phyloP scores from a whole-genome alignment of 306 rosid species.

The Citrullus amarus region DNA sequence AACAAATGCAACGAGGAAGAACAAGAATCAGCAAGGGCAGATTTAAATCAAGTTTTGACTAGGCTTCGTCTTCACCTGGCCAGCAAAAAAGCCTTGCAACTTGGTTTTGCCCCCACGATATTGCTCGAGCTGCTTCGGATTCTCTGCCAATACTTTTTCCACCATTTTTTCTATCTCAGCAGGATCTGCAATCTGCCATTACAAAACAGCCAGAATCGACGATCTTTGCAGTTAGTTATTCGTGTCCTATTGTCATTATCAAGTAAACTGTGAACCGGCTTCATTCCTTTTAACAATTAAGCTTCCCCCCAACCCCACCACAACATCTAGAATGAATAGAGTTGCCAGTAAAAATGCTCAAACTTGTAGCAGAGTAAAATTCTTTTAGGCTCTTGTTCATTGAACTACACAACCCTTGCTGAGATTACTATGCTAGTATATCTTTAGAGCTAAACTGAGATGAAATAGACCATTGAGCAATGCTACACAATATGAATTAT shows the following conservation, averaged over 20 bases:
- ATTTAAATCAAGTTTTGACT: background rate
- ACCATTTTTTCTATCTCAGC: constrained; percentile 75
- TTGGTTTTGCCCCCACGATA: constrained; percentile 78
- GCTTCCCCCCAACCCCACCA: background rate
- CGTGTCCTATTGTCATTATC: background rate
- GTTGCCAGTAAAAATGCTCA: background rate
- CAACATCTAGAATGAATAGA: background rate
- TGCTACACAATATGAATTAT: background rate
- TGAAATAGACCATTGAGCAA: background rate
- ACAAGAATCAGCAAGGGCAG: background rate
- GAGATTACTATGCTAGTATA: background rate
- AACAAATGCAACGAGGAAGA: background rate
- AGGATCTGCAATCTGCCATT: constrained; percentile 68
- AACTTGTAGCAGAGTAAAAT: background rate
- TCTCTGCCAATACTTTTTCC: constrained; percentile 60
- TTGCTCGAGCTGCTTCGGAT: constrained; percentile 87
- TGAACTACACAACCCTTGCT: background rate
- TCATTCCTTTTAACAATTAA: background rate
- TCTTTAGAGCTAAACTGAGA: background rate
- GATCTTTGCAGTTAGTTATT: background rate
- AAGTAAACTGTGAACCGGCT: background rate
- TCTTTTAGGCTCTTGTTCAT: background rate
- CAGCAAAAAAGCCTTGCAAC: constrained; percentile 76
- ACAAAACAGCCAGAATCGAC: background rate
- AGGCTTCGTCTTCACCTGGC: constrained; percentile 54